These are phyloP conservation scores for Penicillium sp. DNA, from an alignment of 2,329 filamentous ascomycete genomes.

Conservation along the genomic window DNA sequence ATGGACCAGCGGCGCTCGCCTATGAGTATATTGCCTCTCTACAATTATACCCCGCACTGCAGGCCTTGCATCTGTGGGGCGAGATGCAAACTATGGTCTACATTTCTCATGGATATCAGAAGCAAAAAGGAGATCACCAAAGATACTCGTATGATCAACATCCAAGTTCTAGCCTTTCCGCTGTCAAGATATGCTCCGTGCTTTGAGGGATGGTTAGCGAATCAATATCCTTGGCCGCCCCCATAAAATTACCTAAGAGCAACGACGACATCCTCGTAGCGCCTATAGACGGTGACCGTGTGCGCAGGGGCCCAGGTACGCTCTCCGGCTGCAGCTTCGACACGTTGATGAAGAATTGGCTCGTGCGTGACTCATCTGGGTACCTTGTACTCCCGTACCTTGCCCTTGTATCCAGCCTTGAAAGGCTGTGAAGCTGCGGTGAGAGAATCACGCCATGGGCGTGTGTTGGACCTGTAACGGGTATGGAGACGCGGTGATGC, in stretches of 20 bases:
- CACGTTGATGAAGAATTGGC: slow-evolving; percentile 8
- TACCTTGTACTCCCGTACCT: not conserved
- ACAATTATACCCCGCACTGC: slow-evolving; percentile 29
- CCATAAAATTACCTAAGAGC: slow-evolving; percentile 38
- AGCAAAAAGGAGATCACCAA: not conserved
- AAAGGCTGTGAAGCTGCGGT: not conserved
- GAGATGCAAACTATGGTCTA: not conserved
- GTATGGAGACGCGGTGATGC: slow-evolving; percentile 1
- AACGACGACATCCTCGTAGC: slow-evolving; percentile 4
- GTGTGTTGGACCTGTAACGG: not conserved
- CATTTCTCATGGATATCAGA: not conserved
- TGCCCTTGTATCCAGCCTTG: not conserved
- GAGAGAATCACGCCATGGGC: slow-evolving; percentile 9
- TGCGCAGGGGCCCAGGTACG: slow-evolving; percentile 16
- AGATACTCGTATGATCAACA: slow-evolving; percentile 4
- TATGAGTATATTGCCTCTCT: not conserved
- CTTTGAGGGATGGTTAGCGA: slow-evolving; percentile 20
- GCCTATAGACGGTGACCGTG: slow-evolving; percentile 4
- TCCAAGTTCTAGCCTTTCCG: slow-evolving; percentile 16
- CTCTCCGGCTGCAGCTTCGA: slow-evolving; percentile 6
- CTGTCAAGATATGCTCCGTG: slow-evolving; percentile 30
- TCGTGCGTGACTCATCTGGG: not conserved
- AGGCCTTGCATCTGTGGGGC: slow-evolving; percentile 29
- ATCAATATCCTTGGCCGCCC: slow-evolving; percentile 21
- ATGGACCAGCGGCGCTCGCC: not conserved